Percentiles rank a stretch among this genome's conserved stretches.
Evolutionary conservation across 345 rosid species (phyloP).

Genomic region (Brassica incana): DNA sequence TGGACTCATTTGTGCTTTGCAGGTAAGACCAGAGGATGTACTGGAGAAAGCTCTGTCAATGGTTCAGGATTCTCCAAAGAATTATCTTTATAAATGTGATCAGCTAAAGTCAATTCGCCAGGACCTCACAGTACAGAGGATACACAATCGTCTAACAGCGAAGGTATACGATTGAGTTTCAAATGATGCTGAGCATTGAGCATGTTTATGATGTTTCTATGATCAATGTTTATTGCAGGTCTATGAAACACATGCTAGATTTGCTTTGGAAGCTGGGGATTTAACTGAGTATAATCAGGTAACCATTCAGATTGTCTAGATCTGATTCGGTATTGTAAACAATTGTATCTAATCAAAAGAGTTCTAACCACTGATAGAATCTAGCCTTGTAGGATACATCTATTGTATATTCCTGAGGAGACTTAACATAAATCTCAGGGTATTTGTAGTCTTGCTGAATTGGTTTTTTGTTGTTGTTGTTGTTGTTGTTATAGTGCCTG

Average conservation of each 20-base stretch:
- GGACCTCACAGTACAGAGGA: conserved; percentile 93
- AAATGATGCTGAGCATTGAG: not conserved
- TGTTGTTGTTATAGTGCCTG: conserved; percentile 68
- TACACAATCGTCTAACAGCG: conserved; percentile 77
- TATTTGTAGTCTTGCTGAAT: conserved; percentile 10
- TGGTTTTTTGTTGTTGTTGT: conserved; percentile 27
- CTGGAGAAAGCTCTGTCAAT: conserved; percentile 82
- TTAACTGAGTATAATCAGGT: conserved; percentile 96
- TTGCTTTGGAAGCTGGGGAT: conserved; percentile 92
- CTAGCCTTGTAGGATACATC: conserved; percentile 20
- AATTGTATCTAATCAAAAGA: not conserved
- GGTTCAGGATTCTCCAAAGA: conserved; percentile 87
- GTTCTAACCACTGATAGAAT: not conserved
- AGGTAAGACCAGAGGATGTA: conserved; percentile 99
- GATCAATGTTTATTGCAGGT: conserved; percentile 57
- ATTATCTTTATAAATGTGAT: conserved; percentile 93
- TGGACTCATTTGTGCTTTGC: conserved; percentile 30
- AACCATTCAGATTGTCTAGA: conserved; percentile 9
- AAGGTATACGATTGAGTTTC: conserved; percentile 52
- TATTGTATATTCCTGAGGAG: conserved; percentile 8
- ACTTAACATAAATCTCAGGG: not conserved
- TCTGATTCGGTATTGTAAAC: not conserved
- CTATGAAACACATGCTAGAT: conserved; percentile 97
- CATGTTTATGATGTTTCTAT: conserved; percentile 23
- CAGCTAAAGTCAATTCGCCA: conserved; percentile 98